Conservation (phyloP, 1,139 yeast genomes). For the Taphrina deformans region DNA sequence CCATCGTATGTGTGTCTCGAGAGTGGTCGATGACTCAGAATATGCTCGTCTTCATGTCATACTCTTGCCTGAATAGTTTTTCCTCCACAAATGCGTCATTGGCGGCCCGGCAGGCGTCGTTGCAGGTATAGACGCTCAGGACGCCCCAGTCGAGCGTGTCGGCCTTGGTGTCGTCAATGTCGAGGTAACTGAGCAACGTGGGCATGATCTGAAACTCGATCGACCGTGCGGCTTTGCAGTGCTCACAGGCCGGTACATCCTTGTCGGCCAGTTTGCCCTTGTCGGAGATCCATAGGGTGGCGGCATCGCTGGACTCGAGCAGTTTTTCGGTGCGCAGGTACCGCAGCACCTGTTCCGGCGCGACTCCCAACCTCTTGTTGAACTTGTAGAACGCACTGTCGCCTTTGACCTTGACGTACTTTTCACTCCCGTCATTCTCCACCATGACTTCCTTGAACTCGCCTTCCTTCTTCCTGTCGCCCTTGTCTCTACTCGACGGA, state of each 20-base stretch:
- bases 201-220: slow-evolving; percentile 35
- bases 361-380: slow-evolving; percentile 31
- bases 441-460: slow-evolving; percentile 11
- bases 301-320: slow-evolving; percentile 15
- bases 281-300: slow-evolving; percentile 31
- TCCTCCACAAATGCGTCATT: slow-evolving; percentile 26
- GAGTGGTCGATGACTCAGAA: background rate
- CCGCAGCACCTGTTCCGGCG: slow-evolving; percentile 35
- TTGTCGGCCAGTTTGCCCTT: slow-evolving; percentile 31
- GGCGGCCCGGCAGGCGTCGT: slow-evolving; percentile 28
- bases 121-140: slow-evolving; percentile 33
- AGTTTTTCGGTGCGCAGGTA: slow-evolving; percentile 19
- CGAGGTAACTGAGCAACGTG: slow-evolving; percentile 30
- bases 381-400: slow-evolving; percentile 35
- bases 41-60: slow-evolving; percentile 31
- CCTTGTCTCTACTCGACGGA: background rate
- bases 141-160: slow-evolving; percentile 34
- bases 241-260: slow-evolving; percentile 31
- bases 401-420: slow-evolving; percentile 35
- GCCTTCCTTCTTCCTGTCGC: background rate
- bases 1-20: background rate
- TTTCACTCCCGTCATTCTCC: slow-evolving; percentile 34
- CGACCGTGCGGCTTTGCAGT: slow-evolving; percentile 27
- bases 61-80: slow-evolving; percentile 18
- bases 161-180: slow-evolving; percentile 27